These are phyloP conservation scores for Acacia confusa DNA, from an alignment of 306 rosid species.

Conservation along the genomic window DNA sequence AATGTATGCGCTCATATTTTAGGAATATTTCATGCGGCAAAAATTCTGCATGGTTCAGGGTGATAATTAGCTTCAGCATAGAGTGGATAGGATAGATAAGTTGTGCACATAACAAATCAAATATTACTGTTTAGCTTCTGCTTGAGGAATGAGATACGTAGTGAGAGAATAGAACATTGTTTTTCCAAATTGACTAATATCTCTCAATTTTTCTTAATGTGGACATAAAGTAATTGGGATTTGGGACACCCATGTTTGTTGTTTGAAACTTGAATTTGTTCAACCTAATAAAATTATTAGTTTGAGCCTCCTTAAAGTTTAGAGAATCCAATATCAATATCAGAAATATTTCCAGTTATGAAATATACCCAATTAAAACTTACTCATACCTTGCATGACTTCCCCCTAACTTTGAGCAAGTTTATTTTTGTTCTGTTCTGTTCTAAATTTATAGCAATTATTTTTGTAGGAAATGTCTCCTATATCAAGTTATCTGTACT, in stretches of 20 bases:
- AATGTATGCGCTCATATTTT: background rate
- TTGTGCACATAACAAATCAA: background rate
- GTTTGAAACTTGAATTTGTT: background rate
- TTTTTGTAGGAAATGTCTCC: background rate
- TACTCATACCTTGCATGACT: background rate
- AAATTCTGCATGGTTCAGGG: background rate
- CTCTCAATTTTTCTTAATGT: background rate
- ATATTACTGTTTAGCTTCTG: constrained; percentile 4
- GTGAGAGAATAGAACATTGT: background rate
- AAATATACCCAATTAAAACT: background rate
- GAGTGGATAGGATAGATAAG: background rate
- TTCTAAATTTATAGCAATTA: background rate
- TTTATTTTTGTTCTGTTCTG: background rate
- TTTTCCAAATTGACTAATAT: background rate
- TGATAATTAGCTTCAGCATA: background rate
- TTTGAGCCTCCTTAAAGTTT: background rate
- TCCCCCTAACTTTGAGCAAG: background rate
- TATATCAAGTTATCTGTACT: background rate
- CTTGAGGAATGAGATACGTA: constrained; percentile 11
- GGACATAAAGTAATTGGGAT: background rate
- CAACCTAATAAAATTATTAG: background rate
- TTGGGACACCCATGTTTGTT: background rate
- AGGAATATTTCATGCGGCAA: background rate
- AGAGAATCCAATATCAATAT: background rate
- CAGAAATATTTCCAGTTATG: background rate